phyloP scores from a whole-genome alignment of 441 rosid species.

The Mallotus japonicus region DNA sequence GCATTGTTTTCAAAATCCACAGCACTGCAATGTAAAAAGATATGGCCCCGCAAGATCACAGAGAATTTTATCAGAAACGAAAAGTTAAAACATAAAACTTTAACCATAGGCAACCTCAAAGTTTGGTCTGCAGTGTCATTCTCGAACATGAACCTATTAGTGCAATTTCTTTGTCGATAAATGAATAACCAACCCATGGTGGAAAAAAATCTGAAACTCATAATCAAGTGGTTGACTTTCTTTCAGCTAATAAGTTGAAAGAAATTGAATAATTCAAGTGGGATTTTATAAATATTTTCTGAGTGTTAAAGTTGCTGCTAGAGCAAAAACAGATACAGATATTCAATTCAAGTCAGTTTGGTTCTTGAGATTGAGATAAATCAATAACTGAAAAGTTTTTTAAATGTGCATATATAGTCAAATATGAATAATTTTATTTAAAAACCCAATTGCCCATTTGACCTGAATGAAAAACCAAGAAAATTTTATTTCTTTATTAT shows the following conservation, averaged over 20 bases:
- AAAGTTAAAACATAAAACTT: conserved; percentile 1
- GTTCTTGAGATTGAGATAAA: neutral
- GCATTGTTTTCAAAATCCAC: conserved; percentile 2
- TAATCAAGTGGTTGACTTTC: conserved; percentile 5
- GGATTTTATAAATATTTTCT: too few species aligned
- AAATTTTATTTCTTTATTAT: neutral
- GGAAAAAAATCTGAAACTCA: neutral
- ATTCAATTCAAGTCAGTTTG: neutral
- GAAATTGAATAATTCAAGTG: too few species aligned
- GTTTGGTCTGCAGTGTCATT: neutral
- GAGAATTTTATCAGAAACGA: neutral
- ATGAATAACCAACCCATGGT: neutral
- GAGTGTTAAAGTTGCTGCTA: too few species aligned
- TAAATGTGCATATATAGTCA: neutral
- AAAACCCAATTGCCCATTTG: neutral
- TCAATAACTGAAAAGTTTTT: neutral
- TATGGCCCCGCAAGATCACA: neutral
- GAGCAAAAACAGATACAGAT: neutral
- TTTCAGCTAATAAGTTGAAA: neutral
- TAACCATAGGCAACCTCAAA: neutral
- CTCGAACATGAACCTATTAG: too few species aligned
- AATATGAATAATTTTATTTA: neutral
- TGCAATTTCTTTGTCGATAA: too few species aligned
- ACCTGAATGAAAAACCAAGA: neutral
- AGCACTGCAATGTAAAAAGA: neutral